Evolutionary conservation across 176 grass and related monocot genomes (phyloP), one percentile per base, ranked within the genome.

Genomic region (Eremochloa ophiuroides): DNA sequence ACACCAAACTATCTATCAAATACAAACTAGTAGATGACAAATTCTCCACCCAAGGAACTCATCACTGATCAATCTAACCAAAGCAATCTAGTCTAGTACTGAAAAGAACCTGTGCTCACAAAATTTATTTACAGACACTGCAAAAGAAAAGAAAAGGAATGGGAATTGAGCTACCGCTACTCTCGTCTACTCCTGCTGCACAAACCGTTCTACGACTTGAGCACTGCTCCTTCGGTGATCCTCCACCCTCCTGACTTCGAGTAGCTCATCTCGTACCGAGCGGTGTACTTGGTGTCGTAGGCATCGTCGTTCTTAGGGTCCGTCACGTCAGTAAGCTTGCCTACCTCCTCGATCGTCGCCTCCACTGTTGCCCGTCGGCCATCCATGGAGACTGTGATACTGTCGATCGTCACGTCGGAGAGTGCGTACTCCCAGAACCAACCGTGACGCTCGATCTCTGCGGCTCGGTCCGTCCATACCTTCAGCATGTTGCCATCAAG

Each of bases 381-480:
- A 18, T 93, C 83, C 66, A 83, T 46, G 60, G 96, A 95, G 43
- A 99, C 23, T 0, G 90, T 95, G 69, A 99, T 75, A 17, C 93
- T 95, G 23, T 99, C 93, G 0, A 99, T 74, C 0, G 87, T 82
- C 80, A 95, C 84, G 15, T 87, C 83, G 1, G 92, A 81, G 4
- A 95, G 79, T 2, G 73, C 76, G 84, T 95, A 95, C 47, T 95
- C 91, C 96, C 96, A 99, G 76, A 91, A 91, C 96, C 96, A 99
- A 51, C 87, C 91, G 23, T 81, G 90, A 8, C 83, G 76, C 33
- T 79, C 85, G 13, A 99, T 93, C 85, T 99, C 93, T 0, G 76
- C n/a, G 18, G 82, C 96, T 50, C 96, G 86, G 46, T 95, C 93
- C 0, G 58, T 69, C 96, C 96, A 99, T 85, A 93, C 67, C 83